A percentile compares a stretch with the other conserved stretches of the same genome.
phyloP scores from a whole-genome alignment of 2,329 filamentous ascomycete genomes.

The Phyllosticta citribraziliensis region DNA sequence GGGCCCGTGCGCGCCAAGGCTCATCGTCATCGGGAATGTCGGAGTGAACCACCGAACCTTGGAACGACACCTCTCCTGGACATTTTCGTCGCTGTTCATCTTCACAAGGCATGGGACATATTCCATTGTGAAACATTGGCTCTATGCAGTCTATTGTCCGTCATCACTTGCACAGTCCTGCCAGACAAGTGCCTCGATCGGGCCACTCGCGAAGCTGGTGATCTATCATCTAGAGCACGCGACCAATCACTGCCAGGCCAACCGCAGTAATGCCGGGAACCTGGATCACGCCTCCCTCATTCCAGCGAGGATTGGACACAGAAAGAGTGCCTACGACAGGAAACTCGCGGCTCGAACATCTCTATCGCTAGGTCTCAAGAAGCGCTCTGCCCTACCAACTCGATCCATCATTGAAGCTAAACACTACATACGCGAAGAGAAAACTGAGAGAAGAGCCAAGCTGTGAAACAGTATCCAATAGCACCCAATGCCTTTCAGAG shows the following conservation, averaged over 20 bases:
- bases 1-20: slow-evolving; percentile 3
- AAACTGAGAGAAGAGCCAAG: too few species aligned
- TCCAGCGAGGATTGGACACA: not conserved
- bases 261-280: not conserved
- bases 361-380: not conserved
- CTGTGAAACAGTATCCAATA: too few species aligned
- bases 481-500: too few species aligned
- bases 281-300: not conserved
- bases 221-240: not conserved
- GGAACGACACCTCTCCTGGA: not conserved
- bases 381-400: too few species aligned
- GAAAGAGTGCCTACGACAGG: not conserved
- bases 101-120: too few species aligned
- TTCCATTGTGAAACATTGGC: too few species aligned
- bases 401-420: too few species aligned
- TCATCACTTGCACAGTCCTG: not conserved
- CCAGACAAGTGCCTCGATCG: not conserved
- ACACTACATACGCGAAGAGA: too few species aligned
- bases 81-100: too few species aligned
- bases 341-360: not conserved
- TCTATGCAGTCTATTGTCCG: not conserved
- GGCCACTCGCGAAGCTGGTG: not conserved
- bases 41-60: too few species aligned
- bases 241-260: not conserved
- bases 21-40: not conserved